These are phyloP conservation scores for Eucalyptus grandis DNA, from an alignment of 345 rosid genomes.

Conservation along the genomic window DNA sequence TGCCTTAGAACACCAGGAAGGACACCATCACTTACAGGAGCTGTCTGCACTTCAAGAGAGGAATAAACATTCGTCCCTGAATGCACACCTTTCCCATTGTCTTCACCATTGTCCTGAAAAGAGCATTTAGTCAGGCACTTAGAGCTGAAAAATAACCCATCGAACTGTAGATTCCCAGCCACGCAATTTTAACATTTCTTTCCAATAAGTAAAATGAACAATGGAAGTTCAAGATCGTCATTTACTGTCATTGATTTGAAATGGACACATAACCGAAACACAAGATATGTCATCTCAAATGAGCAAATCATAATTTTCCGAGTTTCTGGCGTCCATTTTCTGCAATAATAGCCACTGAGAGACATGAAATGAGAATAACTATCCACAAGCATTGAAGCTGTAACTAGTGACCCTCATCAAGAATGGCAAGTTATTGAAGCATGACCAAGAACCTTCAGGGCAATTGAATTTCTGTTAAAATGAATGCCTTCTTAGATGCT, in stretches of 20 bases:
- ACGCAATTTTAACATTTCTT: not conserved
- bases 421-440: not conserved
- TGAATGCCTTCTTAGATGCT: not conserved
- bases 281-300: not conserved
- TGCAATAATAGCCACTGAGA: not conserved
- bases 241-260: not conserved
- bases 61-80: not conserved
- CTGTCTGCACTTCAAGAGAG: slow-evolving; percentile 66
- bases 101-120: not conserved
- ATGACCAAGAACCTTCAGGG: not conserved
- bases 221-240: not conserved
- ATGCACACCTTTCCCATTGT: not conserved
- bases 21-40: slow-evolving; percentile 66
- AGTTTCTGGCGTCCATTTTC: not conserved
- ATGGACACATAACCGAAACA: not conserved
- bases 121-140: not conserved
- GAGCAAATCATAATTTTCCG: not conserved
- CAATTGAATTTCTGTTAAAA: not conserved
- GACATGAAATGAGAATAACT: not conserved
- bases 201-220: not conserved
- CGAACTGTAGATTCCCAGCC: not conserved
- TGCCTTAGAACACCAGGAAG: slow-evolving; percentile 87
- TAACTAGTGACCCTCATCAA: not conserved
- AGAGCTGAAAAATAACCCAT: not conserved
- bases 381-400: not conserved